A percentile compares a stretch with the other conserved stretches of the same genome.
Evolutionary conservation across 176 grass and related monocot species (phyloP).

Genomic region (Elaeis guineensis): DNA sequence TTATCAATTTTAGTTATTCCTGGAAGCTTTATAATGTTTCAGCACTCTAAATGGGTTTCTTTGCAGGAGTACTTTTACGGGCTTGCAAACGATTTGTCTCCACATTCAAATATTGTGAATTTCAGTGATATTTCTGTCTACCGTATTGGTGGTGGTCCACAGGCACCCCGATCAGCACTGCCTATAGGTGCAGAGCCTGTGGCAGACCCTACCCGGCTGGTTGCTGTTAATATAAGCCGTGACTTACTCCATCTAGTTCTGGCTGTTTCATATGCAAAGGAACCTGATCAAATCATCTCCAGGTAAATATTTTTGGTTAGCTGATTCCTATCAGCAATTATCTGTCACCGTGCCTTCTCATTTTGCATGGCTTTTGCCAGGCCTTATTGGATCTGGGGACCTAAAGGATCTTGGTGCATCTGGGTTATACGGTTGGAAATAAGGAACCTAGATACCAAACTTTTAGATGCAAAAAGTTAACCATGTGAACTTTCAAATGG

Average conservation of each 20-base stretch:
- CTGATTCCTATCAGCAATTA: no score
- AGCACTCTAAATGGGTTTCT: neutral
- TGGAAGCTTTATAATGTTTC: no score
- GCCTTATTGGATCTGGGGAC: no score
- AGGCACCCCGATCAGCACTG: slow-evolving; percentile 82
- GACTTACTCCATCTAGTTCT: slow-evolving; percentile 90
- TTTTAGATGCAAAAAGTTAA: no score
- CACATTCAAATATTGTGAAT: slow-evolving; percentile 89
- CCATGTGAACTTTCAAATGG: no score
- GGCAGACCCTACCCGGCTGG: slow-evolving; percentile 65
- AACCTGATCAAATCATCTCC: slow-evolving; percentile 85
- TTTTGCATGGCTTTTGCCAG: no score
- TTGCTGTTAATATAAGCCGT: slow-evolving; percentile 75
- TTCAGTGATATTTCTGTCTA: slow-evolving; percentile 82
- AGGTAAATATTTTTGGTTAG: slow-evolving; percentile 33
- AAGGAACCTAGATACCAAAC: no score
- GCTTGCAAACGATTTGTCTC: slow-evolving; percentile 78
- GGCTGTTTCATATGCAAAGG: slow-evolving; percentile 84
- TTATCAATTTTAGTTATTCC: no score
- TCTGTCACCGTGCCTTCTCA: no score
- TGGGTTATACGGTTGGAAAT: no score
- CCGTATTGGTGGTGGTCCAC: slow-evolving; percentile 78
- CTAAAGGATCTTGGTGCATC: no score
- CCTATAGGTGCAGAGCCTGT: slow-evolving; percentile 85
- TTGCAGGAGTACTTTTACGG: slow-evolving; percentile 96